Evolutionary conservation across 805 yeast genomes (phyloP).

Genomic region (Blastobotrys terrestris): DNA sequence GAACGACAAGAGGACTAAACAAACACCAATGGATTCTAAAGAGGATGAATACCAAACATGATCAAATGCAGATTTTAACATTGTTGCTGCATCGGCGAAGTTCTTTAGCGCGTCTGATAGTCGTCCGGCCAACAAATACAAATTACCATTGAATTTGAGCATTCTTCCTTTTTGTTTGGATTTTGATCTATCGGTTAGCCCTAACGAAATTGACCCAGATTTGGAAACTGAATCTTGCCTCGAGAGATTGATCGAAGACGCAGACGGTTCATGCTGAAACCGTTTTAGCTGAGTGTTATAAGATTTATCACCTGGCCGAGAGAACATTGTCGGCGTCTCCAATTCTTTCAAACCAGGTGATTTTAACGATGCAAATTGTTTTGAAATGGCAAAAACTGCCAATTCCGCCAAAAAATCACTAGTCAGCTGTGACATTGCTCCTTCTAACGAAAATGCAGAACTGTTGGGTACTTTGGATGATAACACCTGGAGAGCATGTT

Average conservation of each 20-base stretch:
- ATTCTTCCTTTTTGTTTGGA: conserved; percentile 64
- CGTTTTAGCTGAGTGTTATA: conserved; percentile 9
- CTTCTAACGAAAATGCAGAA: conserved; percentile 43
- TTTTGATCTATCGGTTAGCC: conserved; percentile 34
- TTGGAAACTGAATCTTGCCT: conserved; percentile 16
- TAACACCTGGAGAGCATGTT: conserved; percentile 17
- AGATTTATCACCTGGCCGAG: conserved; percentile 12
- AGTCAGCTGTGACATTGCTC: conserved; percentile 68
- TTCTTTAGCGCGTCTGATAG: conserved; percentile 61
- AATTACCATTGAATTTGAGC: conserved; percentile 65
- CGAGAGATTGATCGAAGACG: conserved; percentile 4
- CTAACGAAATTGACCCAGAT: conserved; percentile 29
- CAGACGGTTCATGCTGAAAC: conserved; percentile 2
- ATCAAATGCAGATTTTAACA: conserved; percentile 60
- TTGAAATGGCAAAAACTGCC: conserved; percentile 60
- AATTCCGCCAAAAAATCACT: conserved; percentile 56
- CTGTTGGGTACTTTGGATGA: conserved; percentile 27
- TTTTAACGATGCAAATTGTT: conserved; percentile 70
- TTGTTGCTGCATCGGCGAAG: conserved; percentile 64
- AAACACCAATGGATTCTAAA: conserved; percentile 71
- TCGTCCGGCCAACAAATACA: conserved; percentile 76
- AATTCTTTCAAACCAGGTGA: conserved; percentile 52
- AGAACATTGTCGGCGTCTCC: conserved; percentile 14
- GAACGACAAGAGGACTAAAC: conserved; percentile 53
- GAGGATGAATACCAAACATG: conserved; percentile 85